phyloP scores from a whole-genome alignment of 805 yeast genomes.

The Spathaspora gorwiae region DNA sequence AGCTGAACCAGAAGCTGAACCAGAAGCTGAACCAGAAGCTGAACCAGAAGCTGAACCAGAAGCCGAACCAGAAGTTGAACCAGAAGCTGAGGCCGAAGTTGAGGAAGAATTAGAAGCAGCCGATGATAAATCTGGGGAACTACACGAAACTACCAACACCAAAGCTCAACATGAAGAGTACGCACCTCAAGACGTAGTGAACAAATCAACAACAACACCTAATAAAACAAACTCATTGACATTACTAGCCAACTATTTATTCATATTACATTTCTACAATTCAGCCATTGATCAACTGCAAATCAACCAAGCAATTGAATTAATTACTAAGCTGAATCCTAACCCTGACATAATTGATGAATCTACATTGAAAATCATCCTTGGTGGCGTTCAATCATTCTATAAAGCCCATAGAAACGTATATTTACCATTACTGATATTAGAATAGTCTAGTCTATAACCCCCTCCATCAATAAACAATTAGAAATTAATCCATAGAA shows the following conservation, averaged over 20 bases:
- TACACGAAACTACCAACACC: no score
- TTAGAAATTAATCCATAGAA: no score
- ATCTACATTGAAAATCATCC: neutral
- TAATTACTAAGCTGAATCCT: neutral
- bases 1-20: no score
- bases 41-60: no score
- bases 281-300: neutral
- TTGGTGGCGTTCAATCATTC: slow-evolving; percentile 20
- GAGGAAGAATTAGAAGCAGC: no score
- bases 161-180: no score
- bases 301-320: neutral
- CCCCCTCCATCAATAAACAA: neutral
- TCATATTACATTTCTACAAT: slow-evolving; percentile 3
- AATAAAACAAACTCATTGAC: neutral
- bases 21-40: no score
- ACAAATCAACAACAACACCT: no score
- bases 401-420: slow-evolving; percentile 23
- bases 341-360: slow-evolving; percentile 3
- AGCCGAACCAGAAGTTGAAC: no score
- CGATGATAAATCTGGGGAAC: no score
- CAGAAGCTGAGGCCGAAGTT: no score
- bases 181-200: no score
- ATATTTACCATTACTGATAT: slow-evolving; percentile 21
- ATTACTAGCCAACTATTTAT: slow-evolving; percentile 2
- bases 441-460: neutral